Evolutionary conservation across 2,329 filamentous ascomycete species (phyloP), one percentile per base, ranked within the genome.

Genomic region (Penicillium polonicum): DNA sequence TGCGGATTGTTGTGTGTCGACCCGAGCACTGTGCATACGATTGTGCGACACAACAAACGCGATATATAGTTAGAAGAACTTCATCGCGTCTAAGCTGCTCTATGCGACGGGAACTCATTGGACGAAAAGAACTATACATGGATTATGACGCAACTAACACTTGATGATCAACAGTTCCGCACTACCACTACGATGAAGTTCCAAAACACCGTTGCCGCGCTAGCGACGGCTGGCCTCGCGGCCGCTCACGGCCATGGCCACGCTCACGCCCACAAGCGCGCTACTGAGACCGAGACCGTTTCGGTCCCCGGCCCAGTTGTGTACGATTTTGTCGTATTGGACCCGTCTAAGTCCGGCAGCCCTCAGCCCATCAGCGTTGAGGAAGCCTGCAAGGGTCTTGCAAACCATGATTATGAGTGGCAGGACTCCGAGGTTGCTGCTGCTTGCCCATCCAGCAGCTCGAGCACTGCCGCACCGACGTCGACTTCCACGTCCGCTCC

Each of bases 301-400:
- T 81, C 83, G 54, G 82, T 87, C 50, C 78, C 82, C 41, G 84
- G 82, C 42, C 82, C 87, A 65, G 85, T 87, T 55, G 83, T 88
- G 56, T 97, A 92, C 77, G 82, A 88, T 71, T 79, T 92, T 53
- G 84, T 88, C 60, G 88, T 87, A 60, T 67, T 86, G 69, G 62
- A 78, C 35, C 82, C 96, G 65, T 79, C 80, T 52, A 76, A 83
- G 59, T 15, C 49, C 33, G 57, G 52, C 9, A 9, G 48, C 9
- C 49, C 62, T 48, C 45, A 72, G 58, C 9, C 54, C 23, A 68
- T 74, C 55, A 59, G 59, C 53, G 53, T 62, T 25, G 75, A 83
- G 0, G 83, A 91, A 59, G 91, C 91, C 53, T 82, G 88, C 77
- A 72, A 84, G 55, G 91, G 91, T 63, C 82, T 97, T 66, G 77